Evolutionary conservation across 257 asterid species (phyloP).

Genomic region (Primulina huaijiensis): DNA sequence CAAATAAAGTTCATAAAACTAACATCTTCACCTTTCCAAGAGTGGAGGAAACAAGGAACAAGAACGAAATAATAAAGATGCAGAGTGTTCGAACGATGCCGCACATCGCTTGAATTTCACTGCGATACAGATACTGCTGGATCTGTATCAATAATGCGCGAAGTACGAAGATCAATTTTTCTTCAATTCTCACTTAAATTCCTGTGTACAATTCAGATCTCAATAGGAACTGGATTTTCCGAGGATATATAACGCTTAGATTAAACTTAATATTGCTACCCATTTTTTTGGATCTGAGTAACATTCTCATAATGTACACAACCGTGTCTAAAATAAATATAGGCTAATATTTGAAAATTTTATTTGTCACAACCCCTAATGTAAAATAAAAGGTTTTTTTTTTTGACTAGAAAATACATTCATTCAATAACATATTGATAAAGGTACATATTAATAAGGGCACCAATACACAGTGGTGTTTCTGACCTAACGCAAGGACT

Average conservation of each 20-base stretch:
- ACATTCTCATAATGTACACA: neutral
- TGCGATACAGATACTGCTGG: slow-evolving; percentile 27
- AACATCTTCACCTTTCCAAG: slow-evolving; percentile 46
- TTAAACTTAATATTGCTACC: neutral
- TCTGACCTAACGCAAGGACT: too few relatives aligned
- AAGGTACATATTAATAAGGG: too few relatives aligned
- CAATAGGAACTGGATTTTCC: neutral
- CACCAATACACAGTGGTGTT: too few relatives aligned
- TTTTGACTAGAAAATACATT: too few relatives aligned
- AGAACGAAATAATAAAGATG: slow-evolving; percentile 29
- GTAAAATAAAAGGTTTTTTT: too few relatives aligned
- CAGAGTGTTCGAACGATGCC: slow-evolving; percentile 36
- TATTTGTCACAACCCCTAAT: too few relatives aligned
- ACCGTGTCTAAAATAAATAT: too few relatives aligned
- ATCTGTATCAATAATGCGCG: slow-evolving; percentile 32
- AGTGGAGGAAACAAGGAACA: slow-evolving; percentile 39
- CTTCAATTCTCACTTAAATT: neutral
- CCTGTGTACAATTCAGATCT: neutral
- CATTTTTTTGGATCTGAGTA: neutral
- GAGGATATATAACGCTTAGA: neutral
- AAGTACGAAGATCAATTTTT: neutral
- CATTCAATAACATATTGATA: too few relatives aligned
- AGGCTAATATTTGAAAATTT: too few relatives aligned
- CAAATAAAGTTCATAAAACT: slow-evolving; percentile 6
- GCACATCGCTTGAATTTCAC: slow-evolving; percentile 39